A percentile compares a stretch with the other conserved stretches of the same genome.
These are phyloP conservation scores for Asterochloris erici DNA, from an alignment of 139 green algal species.

Conservation along the genomic window DNA sequence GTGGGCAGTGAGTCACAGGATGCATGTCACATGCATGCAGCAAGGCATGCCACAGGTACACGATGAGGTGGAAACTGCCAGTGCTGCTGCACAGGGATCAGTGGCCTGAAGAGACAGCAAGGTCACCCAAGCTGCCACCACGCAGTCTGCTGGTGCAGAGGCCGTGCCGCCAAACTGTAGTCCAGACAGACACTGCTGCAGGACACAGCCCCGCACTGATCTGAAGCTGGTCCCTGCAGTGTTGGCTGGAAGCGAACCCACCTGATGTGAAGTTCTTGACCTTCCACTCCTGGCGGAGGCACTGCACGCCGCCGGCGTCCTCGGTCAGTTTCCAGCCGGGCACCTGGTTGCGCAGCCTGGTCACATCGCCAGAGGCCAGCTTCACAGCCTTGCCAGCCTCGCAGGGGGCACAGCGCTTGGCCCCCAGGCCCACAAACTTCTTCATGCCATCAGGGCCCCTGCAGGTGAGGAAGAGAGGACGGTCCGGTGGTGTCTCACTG, in stretches of 20 bases:
- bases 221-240: conserved; percentile 34
- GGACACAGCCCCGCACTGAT: neutral
- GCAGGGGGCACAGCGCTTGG: conserved; percentile 50
- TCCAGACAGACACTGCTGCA: too few relatives aligned
- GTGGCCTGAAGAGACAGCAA: too few relatives aligned
- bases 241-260: neutral
- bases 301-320: conserved; percentile 17
- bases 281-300: conserved; percentile 69
- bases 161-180: too few relatives aligned
- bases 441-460: conserved; percentile 40
- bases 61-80: too few relatives aligned
- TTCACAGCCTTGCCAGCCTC: conserved; percentile 23
- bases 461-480: neutral
- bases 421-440: conserved; percentile 43
- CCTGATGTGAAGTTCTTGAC: conserved; percentile 39
- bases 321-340: conserved; percentile 56
- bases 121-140: too few relatives aligned
- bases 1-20: too few relatives aligned
- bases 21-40: neutral
- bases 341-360: conserved; percentile 20
- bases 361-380: conserved; percentile 17
- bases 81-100: too few relatives aligned
- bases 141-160: too few relatives aligned
- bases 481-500: too few relatives aligned
- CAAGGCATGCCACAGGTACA: too few relatives aligned